Evolutionary conservation across 2,329 filamentous ascomycete genomes (phyloP).

Genomic region (Rhinocladiella similis): DNA sequence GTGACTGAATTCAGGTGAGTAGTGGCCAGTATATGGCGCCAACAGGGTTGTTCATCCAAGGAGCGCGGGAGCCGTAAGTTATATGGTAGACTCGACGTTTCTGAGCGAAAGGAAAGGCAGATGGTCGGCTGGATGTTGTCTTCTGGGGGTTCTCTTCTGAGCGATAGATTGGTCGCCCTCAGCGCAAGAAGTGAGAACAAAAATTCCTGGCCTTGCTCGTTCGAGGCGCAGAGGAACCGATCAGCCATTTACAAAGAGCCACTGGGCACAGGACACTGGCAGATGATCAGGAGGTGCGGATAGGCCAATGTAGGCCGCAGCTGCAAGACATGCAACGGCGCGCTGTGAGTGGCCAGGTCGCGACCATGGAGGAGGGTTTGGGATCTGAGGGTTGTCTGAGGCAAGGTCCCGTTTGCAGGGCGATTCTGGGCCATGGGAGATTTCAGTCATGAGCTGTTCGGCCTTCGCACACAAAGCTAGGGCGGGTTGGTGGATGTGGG

Average conservation of each 20-base stretch:
- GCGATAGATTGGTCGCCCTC: conserved; percentile 15
- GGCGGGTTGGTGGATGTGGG: conserved; percentile 22
- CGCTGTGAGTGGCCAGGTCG: conserved; percentile 24
- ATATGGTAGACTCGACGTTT: background rate
- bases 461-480: conserved; percentile 23
- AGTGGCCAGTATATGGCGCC: conserved; percentile 19
- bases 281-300: conserved; percentile 28
- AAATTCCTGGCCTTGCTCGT: conserved; percentile 22
- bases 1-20: conserved; percentile 23
- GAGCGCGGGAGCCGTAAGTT: background rate
- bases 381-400: conserved; percentile 14
- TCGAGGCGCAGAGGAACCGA: conserved; percentile 22
- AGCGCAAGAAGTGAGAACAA: conserved; percentile 17
- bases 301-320: conserved; percentile 24
- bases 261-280: conserved; percentile 22
- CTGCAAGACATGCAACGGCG: conserved; percentile 27
- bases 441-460: conserved; percentile 8
- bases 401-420: conserved; percentile 16
- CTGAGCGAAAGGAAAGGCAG: conserved; percentile 13
- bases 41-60: conserved; percentile 10
- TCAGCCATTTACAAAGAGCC: conserved; percentile 22
- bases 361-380: conserved; percentile 16
- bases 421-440: conserved; percentile 9
- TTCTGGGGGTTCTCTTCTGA: conserved; percentile 11
- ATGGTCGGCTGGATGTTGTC: conserved; percentile 5